Percentiles rank a stretch among this genome's conserved stretches.
Conservation (phyloP, 202 grass and related monocot species). For the Digitaria exilis region DNA sequence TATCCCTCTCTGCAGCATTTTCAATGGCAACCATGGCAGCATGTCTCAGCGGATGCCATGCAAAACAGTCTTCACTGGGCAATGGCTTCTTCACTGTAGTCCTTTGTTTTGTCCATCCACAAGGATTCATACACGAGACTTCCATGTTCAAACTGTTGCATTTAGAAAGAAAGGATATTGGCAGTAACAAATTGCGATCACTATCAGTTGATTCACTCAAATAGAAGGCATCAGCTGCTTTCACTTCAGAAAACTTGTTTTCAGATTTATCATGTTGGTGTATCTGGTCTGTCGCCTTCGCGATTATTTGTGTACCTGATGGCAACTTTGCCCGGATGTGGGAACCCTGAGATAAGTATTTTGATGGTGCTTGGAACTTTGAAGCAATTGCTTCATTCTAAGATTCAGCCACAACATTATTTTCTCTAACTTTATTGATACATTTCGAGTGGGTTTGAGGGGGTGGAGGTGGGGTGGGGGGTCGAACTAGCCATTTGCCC, state of each 20-base stretch:
- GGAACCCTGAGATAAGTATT: not conserved
- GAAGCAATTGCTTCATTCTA: not conserved
- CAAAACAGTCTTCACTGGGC: constrained; percentile 37
- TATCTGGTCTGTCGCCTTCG: constrained; percentile 61
- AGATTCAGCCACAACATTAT: too few species aligned
- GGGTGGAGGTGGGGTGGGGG: too few species aligned
- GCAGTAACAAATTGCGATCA: not conserved
- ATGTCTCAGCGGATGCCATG: constrained; percentile 89
- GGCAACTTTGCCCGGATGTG: constrained; percentile 9
- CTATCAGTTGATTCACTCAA: constrained; percentile 13
- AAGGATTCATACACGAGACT: constrained; percentile 78
- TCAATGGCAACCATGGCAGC: constrained; percentile 90
- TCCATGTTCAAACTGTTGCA: constrained; percentile 36
- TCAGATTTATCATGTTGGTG: constrained; percentile 26
- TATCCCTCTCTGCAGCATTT: constrained; percentile 80
- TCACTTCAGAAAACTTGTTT: constrained; percentile 29
- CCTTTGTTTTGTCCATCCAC: constrained; percentile 62
- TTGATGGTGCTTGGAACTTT: not conserved
- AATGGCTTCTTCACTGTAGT: constrained; percentile 26
- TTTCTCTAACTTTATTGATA: too few species aligned
- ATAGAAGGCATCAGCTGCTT: constrained; percentile 7
- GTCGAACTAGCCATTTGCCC: too few species aligned
- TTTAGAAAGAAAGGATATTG: constrained; percentile 24
- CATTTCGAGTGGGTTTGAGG: too few species aligned
- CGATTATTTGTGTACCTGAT: constrained; percentile 64